Conservation (phyloP, 2,329 filamentous ascomycete genomes). For the Cladosporium halotolerans region DNA sequence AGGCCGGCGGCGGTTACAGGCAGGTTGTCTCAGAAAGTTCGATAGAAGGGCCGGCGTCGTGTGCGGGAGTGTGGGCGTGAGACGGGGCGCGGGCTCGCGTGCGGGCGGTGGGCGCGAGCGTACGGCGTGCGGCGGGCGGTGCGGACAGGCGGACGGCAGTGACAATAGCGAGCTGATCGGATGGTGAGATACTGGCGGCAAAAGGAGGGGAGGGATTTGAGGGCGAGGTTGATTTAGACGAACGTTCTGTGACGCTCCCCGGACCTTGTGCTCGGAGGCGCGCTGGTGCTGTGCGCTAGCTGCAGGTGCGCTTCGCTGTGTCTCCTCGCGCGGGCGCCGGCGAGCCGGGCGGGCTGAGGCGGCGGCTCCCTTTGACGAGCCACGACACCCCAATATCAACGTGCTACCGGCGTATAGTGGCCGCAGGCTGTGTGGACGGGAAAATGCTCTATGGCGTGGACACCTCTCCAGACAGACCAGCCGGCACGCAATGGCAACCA, state of each 20-base stretch:
- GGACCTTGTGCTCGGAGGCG: not conserved
- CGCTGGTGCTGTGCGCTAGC: too few species aligned
- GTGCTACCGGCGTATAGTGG: too few species aligned
- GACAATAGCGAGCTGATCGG: conserved; percentile 8
- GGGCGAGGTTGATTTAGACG: not conserved
- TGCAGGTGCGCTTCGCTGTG: too few species aligned
- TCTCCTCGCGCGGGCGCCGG: too few species aligned
- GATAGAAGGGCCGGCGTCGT: conserved; percentile 5
- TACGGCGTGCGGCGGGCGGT: not conserved
- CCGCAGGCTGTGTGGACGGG: too few species aligned
- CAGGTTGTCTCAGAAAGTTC: conserved; percentile 10
- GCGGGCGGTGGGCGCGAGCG: not conserved
- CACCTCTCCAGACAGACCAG: too few species aligned
- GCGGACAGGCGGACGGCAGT: not conserved
- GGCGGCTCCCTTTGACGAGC: too few species aligned
- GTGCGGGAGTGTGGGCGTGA: conserved; percentile 1
- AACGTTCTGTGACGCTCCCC: not conserved
- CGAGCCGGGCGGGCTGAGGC: too few species aligned
- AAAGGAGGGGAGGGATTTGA: conserved; percentile 3
- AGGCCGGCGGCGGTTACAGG: conserved; percentile 3
- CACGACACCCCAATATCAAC: too few species aligned
- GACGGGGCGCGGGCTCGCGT: not conserved
- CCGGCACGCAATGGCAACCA: too few species aligned
- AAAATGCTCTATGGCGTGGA: too few species aligned
- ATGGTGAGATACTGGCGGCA: not conserved